phyloP scores from a whole-genome alignment of 2,329 filamentous ascomycete genomes.

The Biscogniauxia sp. region DNA sequence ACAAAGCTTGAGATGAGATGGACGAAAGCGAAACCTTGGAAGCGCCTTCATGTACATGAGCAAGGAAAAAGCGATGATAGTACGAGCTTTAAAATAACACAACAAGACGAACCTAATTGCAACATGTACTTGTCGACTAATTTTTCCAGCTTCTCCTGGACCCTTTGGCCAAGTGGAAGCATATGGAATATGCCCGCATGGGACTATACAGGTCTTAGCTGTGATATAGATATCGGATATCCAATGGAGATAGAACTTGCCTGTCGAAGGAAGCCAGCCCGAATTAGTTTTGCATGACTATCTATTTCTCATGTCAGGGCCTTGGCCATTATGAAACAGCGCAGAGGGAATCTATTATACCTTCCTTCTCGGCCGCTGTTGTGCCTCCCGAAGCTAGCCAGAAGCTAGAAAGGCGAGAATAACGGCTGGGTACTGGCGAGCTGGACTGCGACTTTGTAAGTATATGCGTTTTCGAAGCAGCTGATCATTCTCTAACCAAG shows the following conservation, averaged over 20 bases:
- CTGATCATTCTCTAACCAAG: conserved; percentile 12
- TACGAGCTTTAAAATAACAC: background rate
- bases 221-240: background rate
- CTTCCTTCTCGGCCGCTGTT: conserved; percentile 53
- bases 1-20: conserved; percentile 80
- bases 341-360: conserved; percentile 34
- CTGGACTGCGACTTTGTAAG: conserved; percentile 11
- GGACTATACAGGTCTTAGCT: conserved; percentile 41
- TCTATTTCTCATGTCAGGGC: conserved; percentile 42
- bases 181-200: conserved; percentile 92
- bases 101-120: conserved; percentile 54
- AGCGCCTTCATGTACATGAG: conserved; percentile 21
- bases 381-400: conserved; percentile 78
- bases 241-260: conserved; percentile 37
- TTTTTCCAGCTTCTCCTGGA: conserved; percentile 83
- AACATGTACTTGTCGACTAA: conserved; percentile 90
- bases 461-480: conserved; percentile 2
- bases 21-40: conserved; percentile 71
- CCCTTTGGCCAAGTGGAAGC: conserved; percentile 79
- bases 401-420: conserved; percentile 62
- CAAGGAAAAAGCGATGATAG: conserved; percentile 3
- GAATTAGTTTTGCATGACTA: conserved; percentile 64
- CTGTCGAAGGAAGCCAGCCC: conserved; percentile 72
- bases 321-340: background rate
- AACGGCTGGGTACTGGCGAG: conserved; percentile 11